Conservation (phyloP, 192 early-diverging fungal genomes). For the Allomyces arbusculus region DNA sequence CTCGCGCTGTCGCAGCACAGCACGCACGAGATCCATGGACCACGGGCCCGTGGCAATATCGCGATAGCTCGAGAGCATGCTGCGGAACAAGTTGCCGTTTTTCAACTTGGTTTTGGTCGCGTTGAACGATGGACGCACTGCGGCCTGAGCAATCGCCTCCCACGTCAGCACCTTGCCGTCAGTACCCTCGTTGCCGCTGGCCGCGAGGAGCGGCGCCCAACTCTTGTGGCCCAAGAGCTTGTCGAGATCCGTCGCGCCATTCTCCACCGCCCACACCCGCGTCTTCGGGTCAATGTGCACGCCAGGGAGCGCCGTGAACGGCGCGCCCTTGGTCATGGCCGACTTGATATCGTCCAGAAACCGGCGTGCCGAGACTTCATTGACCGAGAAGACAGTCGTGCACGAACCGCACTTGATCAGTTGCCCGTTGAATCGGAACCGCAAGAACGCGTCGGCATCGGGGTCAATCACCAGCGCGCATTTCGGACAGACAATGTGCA, state of each 20-base stretch:
- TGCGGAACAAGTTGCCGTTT: background rate
- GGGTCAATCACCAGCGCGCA: too few relatives aligned
- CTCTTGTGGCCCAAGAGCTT: background rate
- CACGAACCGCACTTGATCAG: slow-evolving; percentile 9
- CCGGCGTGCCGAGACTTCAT: slow-evolving; percentile 8
- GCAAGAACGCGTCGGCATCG: slow-evolving; percentile 3
- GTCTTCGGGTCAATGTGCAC: background rate
- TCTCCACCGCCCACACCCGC: background rate
- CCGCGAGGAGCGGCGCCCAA: too few relatives aligned
- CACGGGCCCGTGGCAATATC: background rate
- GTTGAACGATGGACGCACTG: background rate
- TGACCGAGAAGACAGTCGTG: slow-evolving; percentile 3
- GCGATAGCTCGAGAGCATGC: slow-evolving; percentile 4
- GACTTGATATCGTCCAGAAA: slow-evolving; percentile 8
- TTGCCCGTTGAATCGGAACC: slow-evolving; percentile 13
- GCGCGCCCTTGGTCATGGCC: background rate
- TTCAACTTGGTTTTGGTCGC: background rate
- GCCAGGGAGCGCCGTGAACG: background rate
- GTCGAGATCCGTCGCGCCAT: slow-evolving; percentile 1
- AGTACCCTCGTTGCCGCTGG: background rate
- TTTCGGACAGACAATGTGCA: background rate
- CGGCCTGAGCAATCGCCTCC: slow-evolving; percentile 1
- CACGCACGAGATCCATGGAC: slow-evolving; percentile 11
- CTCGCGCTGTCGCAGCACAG: slow-evolving; percentile 23
- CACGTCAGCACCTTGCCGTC: background rate